Conservation (phyloP, 2,329 filamentous ascomycete genomes). For the Plectosphaerella cucumerina region DNA sequence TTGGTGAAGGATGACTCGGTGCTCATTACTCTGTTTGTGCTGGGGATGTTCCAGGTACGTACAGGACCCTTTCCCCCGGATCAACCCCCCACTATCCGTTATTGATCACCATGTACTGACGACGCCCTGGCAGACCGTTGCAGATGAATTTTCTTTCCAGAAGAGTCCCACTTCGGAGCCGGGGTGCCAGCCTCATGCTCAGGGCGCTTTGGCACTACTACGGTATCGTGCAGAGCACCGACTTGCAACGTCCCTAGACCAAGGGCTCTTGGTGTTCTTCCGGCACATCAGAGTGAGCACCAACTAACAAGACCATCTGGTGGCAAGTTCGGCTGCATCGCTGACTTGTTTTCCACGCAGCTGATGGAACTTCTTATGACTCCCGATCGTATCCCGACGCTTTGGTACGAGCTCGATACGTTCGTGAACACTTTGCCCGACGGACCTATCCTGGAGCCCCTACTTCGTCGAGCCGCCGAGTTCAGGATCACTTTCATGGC, state of each 20-base stretch:
- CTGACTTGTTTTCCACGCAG: neutral
- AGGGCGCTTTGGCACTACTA: conserved; percentile 7
- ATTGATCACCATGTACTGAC: too few relatives aligned
- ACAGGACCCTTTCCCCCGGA: neutral
- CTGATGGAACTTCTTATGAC: conserved; percentile 8
- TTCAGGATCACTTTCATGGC: conserved; percentile 1
- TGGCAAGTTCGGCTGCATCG: too few relatives aligned
- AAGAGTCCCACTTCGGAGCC: neutral
- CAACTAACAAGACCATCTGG: too few relatives aligned
- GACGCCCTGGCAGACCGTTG: neutral
- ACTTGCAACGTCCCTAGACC: conserved; percentile 6
- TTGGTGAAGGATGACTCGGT: conserved; percentile 3
- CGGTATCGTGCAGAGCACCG: conserved; percentile 6
- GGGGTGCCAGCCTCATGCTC: conserved; percentile 2
- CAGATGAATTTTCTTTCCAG: neutral
- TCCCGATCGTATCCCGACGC: neutral
- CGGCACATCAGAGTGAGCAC: conserved; percentile 2
- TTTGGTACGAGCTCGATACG: conserved; percentile 6
- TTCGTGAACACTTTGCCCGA: conserved; percentile 2
- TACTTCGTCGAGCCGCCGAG: conserved; percentile 2
- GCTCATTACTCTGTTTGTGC: conserved; percentile 6
- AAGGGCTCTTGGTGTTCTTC: conserved; percentile 4
- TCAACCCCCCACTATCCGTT: too few relatives aligned
- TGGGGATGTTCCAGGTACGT: conserved; percentile 9
- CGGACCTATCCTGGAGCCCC: conserved; percentile 1